Base-by-base conservation (phyloP, 2,329 filamentous ascomycete genomes). In the Cladosporium sp. region DNA sequence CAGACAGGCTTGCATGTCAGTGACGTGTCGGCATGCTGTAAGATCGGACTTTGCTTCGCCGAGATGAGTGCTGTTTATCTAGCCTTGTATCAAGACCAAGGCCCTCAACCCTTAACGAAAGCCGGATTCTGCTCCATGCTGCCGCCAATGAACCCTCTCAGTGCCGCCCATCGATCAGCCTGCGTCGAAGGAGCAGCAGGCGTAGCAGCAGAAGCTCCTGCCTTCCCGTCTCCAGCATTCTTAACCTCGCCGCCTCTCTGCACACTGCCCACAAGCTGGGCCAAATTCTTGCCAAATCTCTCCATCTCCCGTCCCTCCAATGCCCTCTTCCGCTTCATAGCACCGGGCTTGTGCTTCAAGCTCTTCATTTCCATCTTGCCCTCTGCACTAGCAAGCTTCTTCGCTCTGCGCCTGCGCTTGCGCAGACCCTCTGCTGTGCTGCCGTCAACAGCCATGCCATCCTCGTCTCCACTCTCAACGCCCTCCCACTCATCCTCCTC, bases 91-190 rank as follows among this genome's bases (percentile, higher is more conserved):
- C 11, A 34, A 34, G 30, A 34, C 4, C 30, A 34, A 8, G 9
- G 17, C n/a, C 36, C 11, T 66, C 65, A 66, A 11, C 47, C 52
- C 51, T 61, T 64, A 54, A 56, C 62, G 52, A 96, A 96, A 3
- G 88, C 89, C 14, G 88, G 85, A 66, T 93, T 93, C 74, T 90
- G 88, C 76, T 96, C 90, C 86, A 96, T 90, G 1, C 90, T 97
- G 42, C 87, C 82, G 1, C 89, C 88, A 54, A 97, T 95, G 70
- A 93, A 95, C 9, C 81, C 86, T 67, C 92, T 84, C 73, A 97
- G 72, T 15, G 91, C 90, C 30, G 88, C 88, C 88, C 91, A 97
- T 58, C 89, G 79, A 67, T 80, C 84, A 9, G 82, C 54, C 60
- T 67, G 76, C 15, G 81, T 84, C 1, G 75, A 65, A 28, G 65